These are phyloP conservation scores for Torrubiella hemipterigena DNA, from an alignment of 2,329 filamentous ascomycete genomes.

Conservation along the genomic window DNA sequence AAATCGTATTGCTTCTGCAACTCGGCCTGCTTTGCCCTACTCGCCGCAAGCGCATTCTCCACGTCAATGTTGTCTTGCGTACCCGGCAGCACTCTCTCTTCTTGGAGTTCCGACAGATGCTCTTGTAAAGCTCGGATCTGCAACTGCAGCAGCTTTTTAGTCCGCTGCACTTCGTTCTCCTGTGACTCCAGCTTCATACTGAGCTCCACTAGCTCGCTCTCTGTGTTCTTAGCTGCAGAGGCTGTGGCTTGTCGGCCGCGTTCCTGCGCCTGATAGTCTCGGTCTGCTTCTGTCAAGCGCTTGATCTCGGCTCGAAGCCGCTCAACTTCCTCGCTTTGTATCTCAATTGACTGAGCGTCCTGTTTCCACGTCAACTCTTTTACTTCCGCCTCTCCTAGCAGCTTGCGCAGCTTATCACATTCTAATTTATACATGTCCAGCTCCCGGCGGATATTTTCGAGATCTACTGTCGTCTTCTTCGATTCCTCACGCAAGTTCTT, in stretches of 20 bases:
- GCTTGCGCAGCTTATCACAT: constrained; percentile 48
- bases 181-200: constrained; percentile 42
- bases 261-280: constrained; percentile 53
- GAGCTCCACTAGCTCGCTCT: constrained; percentile 46
- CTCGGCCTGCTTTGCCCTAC: constrained; percentile 39
- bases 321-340: constrained; percentile 48
- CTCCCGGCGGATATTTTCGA: constrained; percentile 43
- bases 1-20: constrained; percentile 38
- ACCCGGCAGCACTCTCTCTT: constrained; percentile 13
- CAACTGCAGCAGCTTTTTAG: constrained; percentile 29
- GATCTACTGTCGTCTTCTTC: constrained; percentile 49
- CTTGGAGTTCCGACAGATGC: constrained; percentile 27
- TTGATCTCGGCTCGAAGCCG: constrained; percentile 46
- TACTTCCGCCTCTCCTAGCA: constrained; percentile 58
- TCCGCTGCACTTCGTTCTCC: constrained; percentile 33
- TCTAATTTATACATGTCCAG: constrained; percentile 47
- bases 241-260: constrained; percentile 44
- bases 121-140: constrained; percentile 36
- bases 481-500: constrained; percentile 57
- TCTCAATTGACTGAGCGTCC: constrained; percentile 49
- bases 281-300: constrained; percentile 47
- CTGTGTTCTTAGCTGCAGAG: constrained; percentile 44
- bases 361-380: constrained; percentile 54
- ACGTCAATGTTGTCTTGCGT: constrained; percentile 23
- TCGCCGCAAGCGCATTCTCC: constrained; percentile 35